Base-by-base conservation (phyloP, 2,329 filamentous ascomycete genomes). In the Neonectria ditissima region DNA sequence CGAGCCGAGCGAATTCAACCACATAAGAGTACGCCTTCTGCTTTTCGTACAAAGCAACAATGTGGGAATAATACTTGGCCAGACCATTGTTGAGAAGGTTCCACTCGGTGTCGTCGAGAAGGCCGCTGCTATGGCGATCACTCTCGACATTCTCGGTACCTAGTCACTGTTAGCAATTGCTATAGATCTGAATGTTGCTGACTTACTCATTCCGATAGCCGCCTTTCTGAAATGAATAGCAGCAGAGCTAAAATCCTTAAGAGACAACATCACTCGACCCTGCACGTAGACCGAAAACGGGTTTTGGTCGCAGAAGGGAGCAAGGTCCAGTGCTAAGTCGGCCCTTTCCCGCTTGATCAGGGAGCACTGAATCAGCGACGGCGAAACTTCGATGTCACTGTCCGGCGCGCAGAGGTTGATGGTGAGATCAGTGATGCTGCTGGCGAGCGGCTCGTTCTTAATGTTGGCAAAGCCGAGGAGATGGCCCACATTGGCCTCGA, bases 21-120 rank as follows among this genome's bases (percentile, higher is more conserved):
- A 97, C 92, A 73, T 91, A 92, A 2, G 92, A 91, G 77, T 92
- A 92, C 0, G 91, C 89, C 69, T 90, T 91, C 45, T 88, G 86
- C 70, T 87, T 87, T 76, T 97, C 94, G 74, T 92, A 98, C 1
- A 99, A 84, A 20, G 88, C 85, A 13, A 94, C 87, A 54, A 98
- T 87, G 76, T 99, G 96, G 44, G 91, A 89, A 77, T 97, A 97
- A 80, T 97, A 99, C 66, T 87, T 89, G 5, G 93, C 87, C 43
- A 94, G 84, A 2, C 95, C 96, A 59, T 88, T 87, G 74, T 94
- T 87, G 24, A 91, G 78, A 6, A 88, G 78, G 34, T 85, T 86
- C 83, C 90, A 91, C 69, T 97, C 93, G 2, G 90, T 88, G 24
- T 93, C 88, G 57, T 92, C 89, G 22, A 98, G 84, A 14, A 97